Base-by-base conservation (phyloP, 805 yeast genomes). In the Candida cerambycidarum region DNA sequence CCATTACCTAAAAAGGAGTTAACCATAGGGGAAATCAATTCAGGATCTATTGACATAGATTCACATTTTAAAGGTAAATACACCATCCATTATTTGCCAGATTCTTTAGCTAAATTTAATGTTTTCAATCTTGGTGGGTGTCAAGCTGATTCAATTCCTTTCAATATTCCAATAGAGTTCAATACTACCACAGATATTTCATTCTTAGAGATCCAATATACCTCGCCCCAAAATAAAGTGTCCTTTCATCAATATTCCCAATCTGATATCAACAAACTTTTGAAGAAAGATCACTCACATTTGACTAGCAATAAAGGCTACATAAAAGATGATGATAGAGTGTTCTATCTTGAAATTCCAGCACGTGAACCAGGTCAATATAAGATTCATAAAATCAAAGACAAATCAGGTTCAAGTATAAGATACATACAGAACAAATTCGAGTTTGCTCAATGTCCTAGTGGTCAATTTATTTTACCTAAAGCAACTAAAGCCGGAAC, bases 31-130 rank as follows among this genome's bases (percentile, higher is more conserved):
- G 85, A 84, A 10, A 71, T 70, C 29, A 52, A 76, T 0, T 64
- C 75, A 3, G 61, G 59, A 30, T 54, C 75, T 3, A 57, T 72
- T 10, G 79, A 78, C 46, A 73, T 74, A 53, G 68, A 78, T 16
- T 57, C 78, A 2, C 95, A 89, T 60, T 85, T 90, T 59, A 84
- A 79, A 55, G 99, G 99, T 33, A 81, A 80, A 32, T 86, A 87
- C 56, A 85, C 90, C 0, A 83, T 93, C 47, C 85, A 90, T 56
- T 85, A 86, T 47, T 68, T 93, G 27, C 98, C 99, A 0, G 97
- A 92, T 62, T 85, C 95, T 33, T 83, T 95, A 0, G 96, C 95
- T 4, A 71, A 74, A 54, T 65, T 93, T 53, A 89, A 90, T 50
- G 97, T 97, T 2, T 77, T 80, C 52, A 78, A 73, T 38, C 80